Percentiles rank a stretch among this genome's conserved stretches.
phyloP scores from a whole-genome alignment of 192 early-diverging fungal genomes.

The Backusella macrospora region DNA sequence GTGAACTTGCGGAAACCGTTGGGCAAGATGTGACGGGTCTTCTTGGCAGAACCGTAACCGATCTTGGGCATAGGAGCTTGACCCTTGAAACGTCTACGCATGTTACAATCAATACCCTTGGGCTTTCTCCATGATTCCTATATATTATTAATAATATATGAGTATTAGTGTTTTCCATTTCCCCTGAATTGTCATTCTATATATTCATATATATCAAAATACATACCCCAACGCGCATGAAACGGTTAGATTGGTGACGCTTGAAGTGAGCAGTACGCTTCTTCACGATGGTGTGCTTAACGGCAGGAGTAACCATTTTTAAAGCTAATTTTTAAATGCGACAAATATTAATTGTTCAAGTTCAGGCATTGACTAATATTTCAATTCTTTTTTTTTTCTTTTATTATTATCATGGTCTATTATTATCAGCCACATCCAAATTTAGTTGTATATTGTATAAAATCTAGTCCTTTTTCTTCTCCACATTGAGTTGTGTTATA shows the following conservation, averaged over 20 bases:
- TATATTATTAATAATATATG: not conserved
- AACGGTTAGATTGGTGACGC: conserved; percentile 99
- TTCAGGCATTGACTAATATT: too few species aligned
- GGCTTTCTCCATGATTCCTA: conserved; percentile 99
- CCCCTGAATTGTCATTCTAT: too few species aligned
- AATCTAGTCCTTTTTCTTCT: too few species aligned
- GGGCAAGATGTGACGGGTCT: conserved; percentile 95
- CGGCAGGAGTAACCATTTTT: conserved; percentile 93
- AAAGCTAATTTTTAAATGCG: not conserved
- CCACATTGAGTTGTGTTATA: too few species aligned
- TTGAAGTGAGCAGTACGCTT: conserved; percentile 97
- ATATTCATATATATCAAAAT: too few species aligned
- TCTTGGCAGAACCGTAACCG: conserved; percentile 97
- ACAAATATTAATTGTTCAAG: too few species aligned
- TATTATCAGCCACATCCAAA: too few species aligned
- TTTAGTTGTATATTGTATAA: too few species aligned
- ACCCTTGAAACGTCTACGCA: conserved; percentile 98
- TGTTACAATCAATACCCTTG: conserved; percentile 99
- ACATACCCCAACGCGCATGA: conserved; percentile 88
- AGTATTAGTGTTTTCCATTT: too few species aligned
- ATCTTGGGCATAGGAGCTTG: conserved; percentile 98
- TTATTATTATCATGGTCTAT: too few species aligned
- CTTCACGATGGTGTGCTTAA: conserved; percentile 97
- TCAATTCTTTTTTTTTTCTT: too few species aligned
- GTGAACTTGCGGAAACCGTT: conserved; percentile 99